phyloP scores from a whole-genome alignment of 2,329 filamentous ascomycete genomes.

The Elsinoe arachidis region DNA sequence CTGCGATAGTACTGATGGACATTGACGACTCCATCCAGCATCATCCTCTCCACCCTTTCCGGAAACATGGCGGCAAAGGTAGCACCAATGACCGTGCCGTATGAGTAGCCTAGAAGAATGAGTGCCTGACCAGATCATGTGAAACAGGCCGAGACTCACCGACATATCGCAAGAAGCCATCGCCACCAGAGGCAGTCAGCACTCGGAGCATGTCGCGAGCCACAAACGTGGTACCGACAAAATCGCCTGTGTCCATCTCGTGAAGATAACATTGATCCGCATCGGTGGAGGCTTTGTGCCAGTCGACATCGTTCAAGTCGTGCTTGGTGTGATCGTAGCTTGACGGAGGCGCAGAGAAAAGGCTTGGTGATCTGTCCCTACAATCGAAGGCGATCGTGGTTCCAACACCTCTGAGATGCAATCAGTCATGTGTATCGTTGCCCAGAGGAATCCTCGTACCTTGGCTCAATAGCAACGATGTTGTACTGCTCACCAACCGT shows the following conservation, averaged over 20 bases:
- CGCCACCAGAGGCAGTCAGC: constrained; percentile 36
- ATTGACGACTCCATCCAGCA: constrained; percentile 34
- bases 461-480: neutral
- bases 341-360: too few relatives aligned
- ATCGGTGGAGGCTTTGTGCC: constrained; percentile 28
- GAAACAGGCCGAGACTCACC: constrained; percentile 19
- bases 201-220: constrained; percentile 39
- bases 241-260: constrained; percentile 19
- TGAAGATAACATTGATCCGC: constrained; percentile 19
- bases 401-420: too few relatives aligned
- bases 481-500: neutral
- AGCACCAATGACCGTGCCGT: constrained; percentile 46
- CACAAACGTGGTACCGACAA: constrained; percentile 38
- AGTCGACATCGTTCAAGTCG: constrained; percentile 20
- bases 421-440: too few relatives aligned
- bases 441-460: neutral
- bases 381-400: too few relatives aligned
- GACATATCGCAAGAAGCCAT: constrained; percentile 35
- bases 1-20: constrained; percentile 12
- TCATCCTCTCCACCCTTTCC: constrained; percentile 42
- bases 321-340: constrained; percentile 3
- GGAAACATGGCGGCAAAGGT: constrained; percentile 47
- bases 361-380: too few relatives aligned
- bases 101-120: constrained; percentile 39
- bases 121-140: neutral